Conservation (phyloP, 75 land plant species). For the Ceratopteris richardii region DNA sequence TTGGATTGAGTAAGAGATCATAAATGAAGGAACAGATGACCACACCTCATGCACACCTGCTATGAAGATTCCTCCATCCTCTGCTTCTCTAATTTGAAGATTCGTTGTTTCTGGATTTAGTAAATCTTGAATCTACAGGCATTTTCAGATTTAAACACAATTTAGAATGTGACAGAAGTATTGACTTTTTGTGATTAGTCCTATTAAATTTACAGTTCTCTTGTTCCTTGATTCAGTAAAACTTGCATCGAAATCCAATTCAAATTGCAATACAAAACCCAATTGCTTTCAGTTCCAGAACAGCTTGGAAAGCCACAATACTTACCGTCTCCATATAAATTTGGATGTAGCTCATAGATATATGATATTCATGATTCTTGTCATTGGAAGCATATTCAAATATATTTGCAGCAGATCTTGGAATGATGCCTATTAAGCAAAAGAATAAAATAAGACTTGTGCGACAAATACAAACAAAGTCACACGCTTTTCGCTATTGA, state of each 20-base stretch:
- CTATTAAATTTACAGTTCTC: no score
- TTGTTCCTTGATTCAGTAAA: no score
- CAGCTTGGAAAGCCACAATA: background rate
- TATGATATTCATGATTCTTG: constrained; percentile 24
- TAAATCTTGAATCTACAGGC: constrained; percentile 25
- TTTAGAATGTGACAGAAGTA: no score
- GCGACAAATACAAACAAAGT: no score
- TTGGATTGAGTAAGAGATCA: no score
- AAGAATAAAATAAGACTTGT: background rate
- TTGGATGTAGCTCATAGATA: constrained; percentile 35
- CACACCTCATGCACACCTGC: constrained; percentile 31
- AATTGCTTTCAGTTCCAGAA: background rate
- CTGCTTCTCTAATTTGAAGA: constrained; percentile 25
- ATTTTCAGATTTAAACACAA: no score
- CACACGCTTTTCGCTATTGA: no score
- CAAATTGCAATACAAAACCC: no score
- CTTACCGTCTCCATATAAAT: constrained; percentile 34
- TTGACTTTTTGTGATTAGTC: no score
- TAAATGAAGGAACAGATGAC: background rate
- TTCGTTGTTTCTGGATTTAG: constrained; percentile 29
- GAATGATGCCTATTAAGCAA: constrained; percentile 28
- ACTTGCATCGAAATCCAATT: no score
- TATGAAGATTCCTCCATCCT: constrained; percentile 21
- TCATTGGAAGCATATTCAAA: constrained; percentile 19
- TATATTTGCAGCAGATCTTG: constrained; percentile 35